Evolutionary conservation across 345 rosid species (phyloP).

Genomic region (Pistacia vera): DNA sequence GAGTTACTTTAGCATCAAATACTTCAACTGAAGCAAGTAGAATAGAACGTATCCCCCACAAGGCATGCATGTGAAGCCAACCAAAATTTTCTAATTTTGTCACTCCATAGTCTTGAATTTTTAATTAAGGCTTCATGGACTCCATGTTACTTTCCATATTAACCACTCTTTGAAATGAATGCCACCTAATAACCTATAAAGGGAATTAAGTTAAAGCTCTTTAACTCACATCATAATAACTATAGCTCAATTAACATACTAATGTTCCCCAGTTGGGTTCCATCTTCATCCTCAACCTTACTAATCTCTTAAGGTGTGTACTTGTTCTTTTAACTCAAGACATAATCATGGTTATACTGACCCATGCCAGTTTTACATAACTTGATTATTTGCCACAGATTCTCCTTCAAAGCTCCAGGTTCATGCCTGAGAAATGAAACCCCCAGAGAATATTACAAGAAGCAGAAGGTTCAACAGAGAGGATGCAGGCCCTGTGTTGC

Average conservation of each 20-base stretch:
- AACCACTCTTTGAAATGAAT: conserved; percentile 18
- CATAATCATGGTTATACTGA: conserved; percentile 53
- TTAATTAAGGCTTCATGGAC: conserved; percentile 13
- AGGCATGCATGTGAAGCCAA: conserved; percentile 32
- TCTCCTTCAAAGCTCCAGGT: conserved; percentile 22
- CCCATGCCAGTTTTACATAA: conserved; percentile 42
- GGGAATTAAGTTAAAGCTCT: conserved; percentile 28
- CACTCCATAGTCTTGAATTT: conserved; percentile 6
- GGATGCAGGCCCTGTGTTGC: conserved; percentile 72
- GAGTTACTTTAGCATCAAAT: no score
- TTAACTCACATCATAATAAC: conserved; percentile 35
- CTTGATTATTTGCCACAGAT: conserved; percentile 28
- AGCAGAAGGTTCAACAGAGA: conserved; percentile 47
- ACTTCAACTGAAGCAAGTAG: neutral
- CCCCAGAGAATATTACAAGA: conserved; percentile 32
- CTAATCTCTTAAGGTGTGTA: conserved; percentile 24
- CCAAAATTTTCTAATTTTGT: conserved; percentile 10
- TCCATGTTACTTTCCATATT: conserved; percentile 19
- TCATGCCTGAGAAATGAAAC: conserved; percentile 28
- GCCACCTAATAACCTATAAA: conserved; percentile 35
- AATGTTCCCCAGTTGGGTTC: conserved; percentile 42
- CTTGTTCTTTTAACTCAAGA: conserved; percentile 25
- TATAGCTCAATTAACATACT: conserved; percentile 34
- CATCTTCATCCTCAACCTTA: conserved; percentile 33
- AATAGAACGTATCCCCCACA: neutral